Percentiles rank a stretch among this genome's conserved stretches.
These are phyloP conservation scores for Kazachstania psychrophila DNA, from an alignment of 805 yeast species.

Conservation along the genomic window DNA sequence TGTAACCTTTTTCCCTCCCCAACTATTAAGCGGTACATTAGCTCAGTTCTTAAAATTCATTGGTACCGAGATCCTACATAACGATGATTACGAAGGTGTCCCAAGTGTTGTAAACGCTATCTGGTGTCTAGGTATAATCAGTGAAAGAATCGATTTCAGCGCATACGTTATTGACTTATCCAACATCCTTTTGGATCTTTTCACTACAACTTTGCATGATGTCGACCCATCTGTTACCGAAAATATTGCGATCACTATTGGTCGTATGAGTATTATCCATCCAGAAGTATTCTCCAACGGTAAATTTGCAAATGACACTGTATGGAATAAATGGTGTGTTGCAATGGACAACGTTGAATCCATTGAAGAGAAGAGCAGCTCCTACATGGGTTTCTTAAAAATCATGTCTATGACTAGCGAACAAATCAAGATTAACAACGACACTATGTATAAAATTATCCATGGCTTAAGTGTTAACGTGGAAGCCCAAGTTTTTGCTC, in stretches of 20 bases:
- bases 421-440: slow-evolving; percentile 13
- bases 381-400: slow-evolving; percentile 75
- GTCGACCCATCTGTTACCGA: slow-evolving; percentile 51
- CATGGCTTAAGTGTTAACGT: slow-evolving; percentile 24
- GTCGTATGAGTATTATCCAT: slow-evolving; percentile 63
- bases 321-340: slow-evolving; percentile 61
- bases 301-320: slow-evolving; percentile 25
- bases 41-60: slow-evolving; percentile 49
- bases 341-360: slow-evolving; percentile 60
- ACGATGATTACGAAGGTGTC: slow-evolving; percentile 28
- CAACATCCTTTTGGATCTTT: slow-evolving; percentile 22
- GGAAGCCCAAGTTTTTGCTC: slow-evolving; percentile 23
- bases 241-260: slow-evolving; percentile 83
- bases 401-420: slow-evolving; percentile 35
- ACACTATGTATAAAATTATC: slow-evolving; percentile 20
- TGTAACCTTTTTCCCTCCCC: slow-evolving; percentile 47
- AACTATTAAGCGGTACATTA: slow-evolving; percentile 29
- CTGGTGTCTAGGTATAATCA: slow-evolving; percentile 88
- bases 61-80: slow-evolving; percentile 52
- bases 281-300: slow-evolving; percentile 52
- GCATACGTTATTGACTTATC: slow-evolving; percentile 26
- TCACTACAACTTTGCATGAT: slow-evolving; percentile 19
- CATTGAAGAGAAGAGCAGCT: slow-evolving; percentile 80
- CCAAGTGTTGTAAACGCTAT: slow-evolving; percentile 54
- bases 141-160: slow-evolving; percentile 40